A percentile compares a stretch with the other conserved stretches of the same genome.
phyloP scores from a whole-genome alignment of 2,329 filamentous ascomycete species.

The Pleoardoris graminearum region DNA sequence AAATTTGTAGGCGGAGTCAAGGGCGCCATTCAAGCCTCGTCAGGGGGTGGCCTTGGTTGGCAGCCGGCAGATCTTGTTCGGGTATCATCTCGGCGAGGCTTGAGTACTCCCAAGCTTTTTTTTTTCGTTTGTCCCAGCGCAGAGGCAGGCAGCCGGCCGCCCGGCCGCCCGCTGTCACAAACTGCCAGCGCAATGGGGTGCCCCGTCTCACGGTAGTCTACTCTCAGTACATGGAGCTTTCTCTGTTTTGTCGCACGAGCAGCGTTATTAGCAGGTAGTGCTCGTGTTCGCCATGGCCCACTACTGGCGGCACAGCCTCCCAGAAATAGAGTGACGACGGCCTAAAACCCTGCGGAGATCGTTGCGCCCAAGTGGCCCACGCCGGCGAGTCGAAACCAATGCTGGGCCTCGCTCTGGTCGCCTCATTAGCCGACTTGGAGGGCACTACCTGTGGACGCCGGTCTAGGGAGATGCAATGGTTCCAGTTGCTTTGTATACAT shows the following conservation, averaged over 20 bases:
- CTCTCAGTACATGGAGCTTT: not conserved
- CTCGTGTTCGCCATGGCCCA: constrained; percentile 2
- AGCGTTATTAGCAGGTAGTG: not conserved
- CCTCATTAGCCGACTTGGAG: not conserved
- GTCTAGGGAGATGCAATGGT: not conserved
- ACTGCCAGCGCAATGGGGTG: not conserved
- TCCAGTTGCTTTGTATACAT: constrained; percentile 7
- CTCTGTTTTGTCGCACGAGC: not conserved
- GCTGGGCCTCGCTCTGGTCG: not conserved
- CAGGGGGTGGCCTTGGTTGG: not conserved
- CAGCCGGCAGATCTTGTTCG: not conserved
- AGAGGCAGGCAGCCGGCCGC: not conserved
- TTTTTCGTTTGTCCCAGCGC: not conserved
- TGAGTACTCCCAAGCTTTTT: constrained; percentile 15
- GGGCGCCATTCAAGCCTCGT: not conserved
- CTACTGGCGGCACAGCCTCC: constrained; percentile 25
- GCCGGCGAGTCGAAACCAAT: not conserved
- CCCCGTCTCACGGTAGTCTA: not conserved
- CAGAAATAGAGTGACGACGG: constrained; percentile 28
- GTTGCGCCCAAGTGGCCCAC: constrained; percentile 7
- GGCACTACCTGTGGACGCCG: constrained; percentile 1
- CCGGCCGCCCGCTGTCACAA: constrained; percentile 3
- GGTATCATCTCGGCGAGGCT: constrained; percentile 8
- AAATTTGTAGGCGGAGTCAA: not conserved
- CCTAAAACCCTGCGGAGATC: constrained; percentile 29